Base-by-base conservation (phyloP, 345 rosid species). In the Melaleuca alternifolia region DNA sequence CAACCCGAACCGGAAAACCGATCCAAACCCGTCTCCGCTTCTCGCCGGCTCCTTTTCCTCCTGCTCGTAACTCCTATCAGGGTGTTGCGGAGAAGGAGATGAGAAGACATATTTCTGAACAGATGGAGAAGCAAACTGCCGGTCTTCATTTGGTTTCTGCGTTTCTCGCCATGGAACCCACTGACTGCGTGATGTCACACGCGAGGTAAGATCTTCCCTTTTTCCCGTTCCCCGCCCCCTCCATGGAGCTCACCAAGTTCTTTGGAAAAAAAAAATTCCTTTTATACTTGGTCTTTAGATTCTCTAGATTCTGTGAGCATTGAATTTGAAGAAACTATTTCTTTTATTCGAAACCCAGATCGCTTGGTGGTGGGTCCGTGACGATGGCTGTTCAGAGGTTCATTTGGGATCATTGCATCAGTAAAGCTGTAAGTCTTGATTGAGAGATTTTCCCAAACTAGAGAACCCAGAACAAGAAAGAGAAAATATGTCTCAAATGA, bases 131-230 rank as follows among this genome's bases (percentile, higher is more conserved):
- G 7, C 62, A 57, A 57, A 57, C 30, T 8, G 93, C 90, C 33
- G 85, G 89, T 16, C 94, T 95, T 83, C 91, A 92, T 87, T 89
- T 92, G 10, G 86, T 93, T 79, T 93, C 98, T 16, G 98, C 98
- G 62, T 92, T 93, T 87, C 95, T 94, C 85, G 94, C 98, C 85
- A 93, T 94, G 96, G 98, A 95, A 84, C 91, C 96, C 51, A 57
- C 93, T 21, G 92, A 92, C 37, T 86, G 89, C 30, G 86, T 95
- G 37, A 83, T 95, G 86, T n/a, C 92, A 48, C 84, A 93, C 7
- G 93, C 96, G 10, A 94, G 94, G 98, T 97, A 90, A 48, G n/a
- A 53, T 50, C 83, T n/a, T 61, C 37, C 30, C 9, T 13, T 48
- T 33, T 26, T 51, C 33, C 30, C 53, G n/a, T 83, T 61, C 1